These are phyloP conservation scores for Didymella exigua DNA, from an alignment of 2,329 filamentous ascomycete genomes.

Conservation along the genomic window DNA sequence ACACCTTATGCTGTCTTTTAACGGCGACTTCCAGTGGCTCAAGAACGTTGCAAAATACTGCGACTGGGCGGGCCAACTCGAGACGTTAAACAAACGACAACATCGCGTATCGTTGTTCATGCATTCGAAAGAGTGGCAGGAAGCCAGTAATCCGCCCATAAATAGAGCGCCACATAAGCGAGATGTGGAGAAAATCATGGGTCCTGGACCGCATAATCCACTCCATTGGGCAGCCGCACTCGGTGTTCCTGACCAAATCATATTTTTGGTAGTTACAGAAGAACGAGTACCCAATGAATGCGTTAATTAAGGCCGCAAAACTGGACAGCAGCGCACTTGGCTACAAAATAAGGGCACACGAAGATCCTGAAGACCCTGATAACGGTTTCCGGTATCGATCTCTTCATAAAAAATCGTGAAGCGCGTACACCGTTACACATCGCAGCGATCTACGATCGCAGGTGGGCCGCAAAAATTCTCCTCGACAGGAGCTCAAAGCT, in stretches of 20 bases:
- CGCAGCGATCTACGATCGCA: conserved; percentile 17
- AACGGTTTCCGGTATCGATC: conserved; percentile 18
- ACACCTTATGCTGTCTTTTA: conserved; percentile 22
- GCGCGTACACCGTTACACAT: conserved; percentile 24
- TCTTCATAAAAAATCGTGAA: conserved; percentile 23
- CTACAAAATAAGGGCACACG: conserved; percentile 20
- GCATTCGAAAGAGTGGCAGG: conserved; percentile 3
- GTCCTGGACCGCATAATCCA: conserved; percentile 23
- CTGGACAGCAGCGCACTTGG: conserved; percentile 27
- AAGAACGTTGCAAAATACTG: conserved; percentile 23
- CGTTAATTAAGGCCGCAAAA: conserved; percentile 21
- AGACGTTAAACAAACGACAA: conserved; percentile 17
- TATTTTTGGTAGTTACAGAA: conserved; percentile 17
- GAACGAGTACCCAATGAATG: conserved; percentile 28
- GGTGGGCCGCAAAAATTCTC: conserved; percentile 16
- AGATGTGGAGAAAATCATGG: conserved; percentile 8
- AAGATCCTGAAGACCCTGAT: conserved; percentile 22
- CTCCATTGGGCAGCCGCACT: conserved; percentile 27
- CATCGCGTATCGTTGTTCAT: conserved; percentile 11
- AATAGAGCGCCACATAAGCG: neutral
- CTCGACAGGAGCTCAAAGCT: conserved; percentile 13
- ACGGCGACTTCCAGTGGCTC: conserved; percentile 19
- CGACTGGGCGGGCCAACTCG: conserved; percentile 25
- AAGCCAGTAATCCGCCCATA: neutral
- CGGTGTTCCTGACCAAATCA: conserved; percentile 17